Evolutionary conservation across 2,329 filamentous ascomycete genomes (phyloP).

Genomic region (Venturia oleaginea): DNA sequence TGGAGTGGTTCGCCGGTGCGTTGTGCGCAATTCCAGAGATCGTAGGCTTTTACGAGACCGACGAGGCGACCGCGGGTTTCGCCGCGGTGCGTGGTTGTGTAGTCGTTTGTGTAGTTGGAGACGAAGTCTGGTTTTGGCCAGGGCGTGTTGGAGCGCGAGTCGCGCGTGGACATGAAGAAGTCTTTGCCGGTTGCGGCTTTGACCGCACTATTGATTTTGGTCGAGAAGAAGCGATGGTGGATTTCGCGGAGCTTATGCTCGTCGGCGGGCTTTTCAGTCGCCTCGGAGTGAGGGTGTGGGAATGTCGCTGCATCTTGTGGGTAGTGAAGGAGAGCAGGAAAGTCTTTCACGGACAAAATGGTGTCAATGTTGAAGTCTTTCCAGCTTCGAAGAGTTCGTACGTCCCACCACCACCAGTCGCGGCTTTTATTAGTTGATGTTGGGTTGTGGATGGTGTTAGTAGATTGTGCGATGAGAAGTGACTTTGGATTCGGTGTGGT

Average conservation of each 20-base stretch:
- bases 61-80: conserved; percentile 54
- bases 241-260: conserved; percentile 67
- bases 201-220: conserved; percentile 79
- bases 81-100: conserved; percentile 39
- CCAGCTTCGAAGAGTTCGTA: conserved; percentile 81
- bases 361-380: conserved; percentile 64
- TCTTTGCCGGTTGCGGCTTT: conserved; percentile 65
- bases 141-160: conserved; percentile 26
- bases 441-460: conserved; percentile 55
- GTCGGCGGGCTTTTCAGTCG: conserved; percentile 64
- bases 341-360: conserved; percentile 61
- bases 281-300: conserved; percentile 42
- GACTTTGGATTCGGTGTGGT: conserved; percentile 73
- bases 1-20: conserved; percentile 75
- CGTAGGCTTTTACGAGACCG: conserved; percentile 82
- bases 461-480: conserved; percentile 70
- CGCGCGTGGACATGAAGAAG: conserved; percentile 35
- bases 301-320: conserved; percentile 55
- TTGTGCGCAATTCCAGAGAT: conserved; percentile 94
- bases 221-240: conserved; percentile 69
- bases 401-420: conserved; percentile 76
- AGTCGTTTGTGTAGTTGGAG: conserved; percentile 50
- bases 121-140: conserved; percentile 53
- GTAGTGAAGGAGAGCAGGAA: conserved; percentile 62
- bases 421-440: conserved; percentile 52